Percentiles rank a stretch among this genome's conserved stretches.
phyloP scores from a whole-genome alignment of 2,329 filamentous ascomycete species.

The Huntiella omanensis region DNA sequence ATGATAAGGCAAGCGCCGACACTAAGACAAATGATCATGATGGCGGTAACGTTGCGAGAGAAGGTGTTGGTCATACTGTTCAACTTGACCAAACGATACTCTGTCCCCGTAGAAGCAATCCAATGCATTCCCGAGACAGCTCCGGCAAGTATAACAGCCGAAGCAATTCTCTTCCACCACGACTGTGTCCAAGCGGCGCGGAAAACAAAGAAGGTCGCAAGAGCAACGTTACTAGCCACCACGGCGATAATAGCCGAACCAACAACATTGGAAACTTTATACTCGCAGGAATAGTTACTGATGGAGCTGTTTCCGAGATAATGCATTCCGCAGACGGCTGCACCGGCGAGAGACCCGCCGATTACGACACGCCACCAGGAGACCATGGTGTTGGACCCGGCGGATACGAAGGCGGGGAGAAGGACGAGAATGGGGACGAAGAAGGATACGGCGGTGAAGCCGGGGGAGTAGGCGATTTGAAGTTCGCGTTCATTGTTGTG shows the following conservation, averaged over 20 bases:
- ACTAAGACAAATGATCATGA: conserved; percentile 54
- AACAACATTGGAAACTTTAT: conserved; percentile 38
- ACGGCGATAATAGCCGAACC: conserved; percentile 56
- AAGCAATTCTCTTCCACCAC: conserved; percentile 55
- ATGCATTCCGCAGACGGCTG: conserved; percentile 69
- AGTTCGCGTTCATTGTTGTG: conserved; percentile 40
- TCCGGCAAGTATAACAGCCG: conserved; percentile 47
- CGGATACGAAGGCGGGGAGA: conserved; percentile 49
- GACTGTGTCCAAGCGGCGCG: conserved; percentile 58
- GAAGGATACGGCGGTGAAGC: conserved; percentile 58
- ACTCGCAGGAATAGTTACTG: conserved; percentile 51
- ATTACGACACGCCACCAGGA: conserved; percentile 38
- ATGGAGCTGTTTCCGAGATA: conserved; percentile 76
- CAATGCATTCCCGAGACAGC: conserved; percentile 81
- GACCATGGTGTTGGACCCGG: conserved; percentile 40
- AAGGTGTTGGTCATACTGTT: conserved; percentile 23
- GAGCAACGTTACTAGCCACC: conserved; percentile 47
- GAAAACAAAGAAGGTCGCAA: conserved; percentile 62
- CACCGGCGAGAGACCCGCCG: conserved; percentile 52
- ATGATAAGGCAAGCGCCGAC: conserved; percentile 42
- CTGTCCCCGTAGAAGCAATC: conserved; percentile 54
- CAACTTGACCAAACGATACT: conserved; percentile 38
- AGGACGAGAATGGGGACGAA: conserved; percentile 63
- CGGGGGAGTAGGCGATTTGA: conserved; percentile 55
- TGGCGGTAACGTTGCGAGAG: conserved; percentile 46